A percentile compares a stretch with the other conserved stretches of the same genome.
Conservation (phyloP, 257 asterid species). For the Solanum sparsipilum region DNA sequence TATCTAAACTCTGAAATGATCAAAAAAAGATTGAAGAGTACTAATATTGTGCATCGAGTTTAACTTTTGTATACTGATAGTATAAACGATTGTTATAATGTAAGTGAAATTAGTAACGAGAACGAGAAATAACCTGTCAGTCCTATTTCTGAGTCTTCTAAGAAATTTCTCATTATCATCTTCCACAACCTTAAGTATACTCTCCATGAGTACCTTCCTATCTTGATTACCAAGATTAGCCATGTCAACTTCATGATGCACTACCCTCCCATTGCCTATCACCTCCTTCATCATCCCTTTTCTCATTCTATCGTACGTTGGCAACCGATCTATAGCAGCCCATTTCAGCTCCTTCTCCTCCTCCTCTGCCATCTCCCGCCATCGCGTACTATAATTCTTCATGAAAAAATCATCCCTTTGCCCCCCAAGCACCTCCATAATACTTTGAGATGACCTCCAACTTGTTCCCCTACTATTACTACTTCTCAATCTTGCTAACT, state of each 20-base stretch:
- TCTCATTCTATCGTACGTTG: constrained; percentile 63
- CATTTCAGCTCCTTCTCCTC: constrained; percentile 79
- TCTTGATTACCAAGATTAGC: constrained; percentile 50
- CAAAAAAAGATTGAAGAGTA: background rate
- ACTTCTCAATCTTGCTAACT: constrained; percentile 34
- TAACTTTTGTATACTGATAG: background rate
- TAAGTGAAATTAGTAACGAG: background rate
- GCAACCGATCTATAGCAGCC: constrained; percentile 90
- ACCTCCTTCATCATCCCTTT: constrained; percentile 61
- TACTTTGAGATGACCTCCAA: constrained; percentile 33
- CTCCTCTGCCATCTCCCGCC: constrained; percentile 30
- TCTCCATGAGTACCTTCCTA: constrained; percentile 54
- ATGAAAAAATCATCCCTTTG: constrained; percentile 39
- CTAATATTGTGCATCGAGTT: background rate
- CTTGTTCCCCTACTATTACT: constrained; percentile 23
- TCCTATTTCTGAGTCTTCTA: constrained; percentile 50
- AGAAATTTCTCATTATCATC: constrained; percentile 66
- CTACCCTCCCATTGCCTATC: constrained; percentile 38
- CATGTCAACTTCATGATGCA: constrained; percentile 47
- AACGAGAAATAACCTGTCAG: constrained; percentile 43
- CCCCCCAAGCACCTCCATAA: constrained; percentile 62
- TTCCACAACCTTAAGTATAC: constrained; percentile 56
- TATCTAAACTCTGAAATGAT: background rate
- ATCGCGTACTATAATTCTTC: constrained; percentile 43
- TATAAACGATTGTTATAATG: background rate